Evolutionary conservation across 2,329 filamentous ascomycete species (phyloP).

Genomic region (Grosmannia serpens): DNA sequence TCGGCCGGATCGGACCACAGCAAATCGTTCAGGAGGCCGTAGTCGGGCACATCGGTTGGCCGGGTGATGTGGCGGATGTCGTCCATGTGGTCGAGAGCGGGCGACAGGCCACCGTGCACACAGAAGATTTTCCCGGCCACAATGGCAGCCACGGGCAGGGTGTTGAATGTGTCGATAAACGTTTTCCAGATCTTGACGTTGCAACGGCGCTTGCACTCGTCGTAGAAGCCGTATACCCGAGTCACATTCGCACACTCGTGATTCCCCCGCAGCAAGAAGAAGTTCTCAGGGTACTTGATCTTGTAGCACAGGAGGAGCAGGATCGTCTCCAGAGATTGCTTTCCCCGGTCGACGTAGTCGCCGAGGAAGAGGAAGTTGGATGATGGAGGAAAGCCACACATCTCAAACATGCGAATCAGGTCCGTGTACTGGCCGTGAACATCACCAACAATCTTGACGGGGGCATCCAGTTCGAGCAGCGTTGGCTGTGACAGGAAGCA

Average conservation of each 20-base stretch:
- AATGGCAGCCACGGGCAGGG: constrained; percentile 87
- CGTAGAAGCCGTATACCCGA: constrained; percentile 93
- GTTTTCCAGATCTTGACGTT: constrained; percentile 99
- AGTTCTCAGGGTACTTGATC: constrained; percentile 94
- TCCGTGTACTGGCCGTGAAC: constrained; percentile 96
- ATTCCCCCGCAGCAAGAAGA: constrained; percentile 88
- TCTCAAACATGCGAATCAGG: constrained; percentile 92
- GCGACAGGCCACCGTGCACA: constrained; percentile 88
- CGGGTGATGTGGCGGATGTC: constrained; percentile 93
- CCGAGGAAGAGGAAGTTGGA: constrained; percentile 91
- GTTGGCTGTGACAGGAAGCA: constrained; percentile 86
- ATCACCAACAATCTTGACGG: constrained; percentile 96
- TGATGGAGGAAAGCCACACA: constrained; percentile 90
- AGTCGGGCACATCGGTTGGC: constrained; percentile 94
- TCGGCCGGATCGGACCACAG: constrained; percentile 97
- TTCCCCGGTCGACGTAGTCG: constrained; percentile 93
- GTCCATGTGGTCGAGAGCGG: constrained; percentile 90
- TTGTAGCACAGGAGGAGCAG: constrained; percentile 90
- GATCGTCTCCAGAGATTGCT: constrained; percentile 92
- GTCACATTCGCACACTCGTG: constrained; percentile 97
- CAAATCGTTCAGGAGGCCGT: constrained; percentile 87
- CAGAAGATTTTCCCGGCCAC: constrained; percentile 97
- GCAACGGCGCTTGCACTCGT: constrained; percentile 91
- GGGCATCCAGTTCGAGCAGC: constrained; percentile 79
- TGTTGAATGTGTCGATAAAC: constrained; percentile 94